phyloP scores from a whole-genome alignment of 225 moss, liverwort and hornwort species.

The Climacium dendroides region DNA sequence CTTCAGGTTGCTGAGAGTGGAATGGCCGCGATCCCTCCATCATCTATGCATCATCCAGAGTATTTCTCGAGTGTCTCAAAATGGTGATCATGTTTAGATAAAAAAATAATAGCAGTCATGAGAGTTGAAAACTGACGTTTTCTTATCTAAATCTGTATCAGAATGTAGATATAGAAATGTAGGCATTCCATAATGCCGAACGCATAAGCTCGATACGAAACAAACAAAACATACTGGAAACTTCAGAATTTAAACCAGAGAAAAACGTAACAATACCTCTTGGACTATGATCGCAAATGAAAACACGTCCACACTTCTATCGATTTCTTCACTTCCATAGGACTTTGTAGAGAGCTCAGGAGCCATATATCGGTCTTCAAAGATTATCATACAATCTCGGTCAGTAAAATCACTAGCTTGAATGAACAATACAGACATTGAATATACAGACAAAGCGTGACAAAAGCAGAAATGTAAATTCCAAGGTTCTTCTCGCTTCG shows the following conservation, averaged over 20 bases:
- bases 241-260: background rate
- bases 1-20: slow-evolving; percentile 12
- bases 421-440: background rate
- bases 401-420: background rate
- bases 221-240: background rate
- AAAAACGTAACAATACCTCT: slow-evolving; percentile 24
- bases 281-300: slow-evolving; percentile 77
- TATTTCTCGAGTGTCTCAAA: background rate
- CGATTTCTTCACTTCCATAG: slow-evolving; percentile 6
- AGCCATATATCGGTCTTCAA: slow-evolving; percentile 66
- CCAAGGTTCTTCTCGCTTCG: background rate
- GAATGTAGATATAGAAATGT: background rate
- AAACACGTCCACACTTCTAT: slow-evolving; percentile 68
- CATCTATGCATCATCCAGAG: slow-evolving; percentile 35
- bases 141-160: background rate
- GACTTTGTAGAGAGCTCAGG: slow-evolving; percentile 43
- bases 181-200: background rate
- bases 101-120: background rate
- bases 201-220: background rate
- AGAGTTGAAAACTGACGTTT: background rate
- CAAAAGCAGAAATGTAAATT: background rate
- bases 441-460: background rate
- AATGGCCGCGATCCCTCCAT: slow-evolving; percentile 70
- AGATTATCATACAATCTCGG: background rate
- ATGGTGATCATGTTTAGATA: background rate